phyloP scores from a whole-genome alignment of 208 protist species.

The Leptomonas pyrrhocoris region DNA sequence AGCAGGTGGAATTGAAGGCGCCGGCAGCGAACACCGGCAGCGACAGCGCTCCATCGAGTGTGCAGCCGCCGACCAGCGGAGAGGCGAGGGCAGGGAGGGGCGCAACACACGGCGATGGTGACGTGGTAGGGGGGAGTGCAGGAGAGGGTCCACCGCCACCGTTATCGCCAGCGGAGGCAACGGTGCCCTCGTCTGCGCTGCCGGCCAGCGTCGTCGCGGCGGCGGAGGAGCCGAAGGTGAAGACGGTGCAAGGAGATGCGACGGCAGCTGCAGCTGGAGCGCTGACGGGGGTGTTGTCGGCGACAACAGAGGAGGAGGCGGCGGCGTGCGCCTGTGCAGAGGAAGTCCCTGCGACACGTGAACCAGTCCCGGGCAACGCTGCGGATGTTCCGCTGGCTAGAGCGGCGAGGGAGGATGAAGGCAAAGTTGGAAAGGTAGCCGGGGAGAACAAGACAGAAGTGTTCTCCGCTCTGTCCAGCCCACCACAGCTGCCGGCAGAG shows the following conservation, averaged over 20 bases:
- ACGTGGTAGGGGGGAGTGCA: background rate
- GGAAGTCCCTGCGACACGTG: background rate
- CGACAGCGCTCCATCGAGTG: no score
- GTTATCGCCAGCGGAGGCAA: background rate
- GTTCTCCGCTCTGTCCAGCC: background rate
- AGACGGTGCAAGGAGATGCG: background rate
- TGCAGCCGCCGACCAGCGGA: no score
- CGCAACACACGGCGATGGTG: no score
- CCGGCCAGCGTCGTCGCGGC: no score
- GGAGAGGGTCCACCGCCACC: no score
- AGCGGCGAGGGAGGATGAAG: background rate
- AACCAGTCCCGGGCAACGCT: background rate
- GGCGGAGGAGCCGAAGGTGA: background rate
- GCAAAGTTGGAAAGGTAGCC: background rate
- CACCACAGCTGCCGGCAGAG: background rate
- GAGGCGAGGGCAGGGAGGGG: no score
- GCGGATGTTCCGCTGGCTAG: background rate
- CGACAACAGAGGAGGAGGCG: background rate
- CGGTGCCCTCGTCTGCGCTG: background rate
- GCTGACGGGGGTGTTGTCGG: background rate
- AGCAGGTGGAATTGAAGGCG: background rate
- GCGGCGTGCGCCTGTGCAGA: no score
- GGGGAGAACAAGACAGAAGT: background rate
- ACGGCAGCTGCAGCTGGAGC: background rate
- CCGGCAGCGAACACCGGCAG: background rate